Conservation (phyloP, 2,329 filamentous ascomycete species). For the Neopestalotiopsis sp. region DNA sequence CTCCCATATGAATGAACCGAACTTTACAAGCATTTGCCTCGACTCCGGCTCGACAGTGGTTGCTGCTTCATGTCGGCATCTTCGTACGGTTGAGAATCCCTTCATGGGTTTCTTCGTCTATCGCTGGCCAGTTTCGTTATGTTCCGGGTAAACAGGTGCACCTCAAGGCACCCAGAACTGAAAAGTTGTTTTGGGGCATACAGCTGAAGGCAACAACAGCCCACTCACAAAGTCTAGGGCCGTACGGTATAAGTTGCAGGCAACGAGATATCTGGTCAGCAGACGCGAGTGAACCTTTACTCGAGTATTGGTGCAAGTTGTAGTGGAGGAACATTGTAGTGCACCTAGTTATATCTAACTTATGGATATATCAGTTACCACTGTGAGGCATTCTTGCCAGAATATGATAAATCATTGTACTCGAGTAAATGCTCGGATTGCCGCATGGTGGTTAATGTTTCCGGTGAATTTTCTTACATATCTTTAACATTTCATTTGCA, state of each 20-base stretch:
- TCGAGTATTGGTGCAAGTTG: not conserved
- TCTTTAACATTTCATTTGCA: not conserved
- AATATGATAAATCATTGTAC: too few relatives aligned
- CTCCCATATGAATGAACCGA: not conserved
- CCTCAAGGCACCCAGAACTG: not conserved
- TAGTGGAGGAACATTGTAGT: not conserved
- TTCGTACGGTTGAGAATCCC: not conserved
- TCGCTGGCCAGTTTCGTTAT: not conserved
- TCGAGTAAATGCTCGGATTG: too few relatives aligned
- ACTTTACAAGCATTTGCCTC: not conserved
- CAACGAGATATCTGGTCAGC: not conserved
- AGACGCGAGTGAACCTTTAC: not conserved
- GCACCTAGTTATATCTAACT: too few relatives aligned
- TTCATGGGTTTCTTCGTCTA: not conserved
- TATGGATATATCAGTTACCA: too few relatives aligned
- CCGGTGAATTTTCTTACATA: not conserved
- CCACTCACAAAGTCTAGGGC: not conserved
- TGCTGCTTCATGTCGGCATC: not conserved
- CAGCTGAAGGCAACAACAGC: not conserved
- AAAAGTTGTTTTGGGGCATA: not conserved
- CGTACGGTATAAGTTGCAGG: not conserved
- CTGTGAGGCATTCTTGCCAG: too few relatives aligned
- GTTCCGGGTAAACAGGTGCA: not conserved
- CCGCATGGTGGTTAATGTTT: not conserved
- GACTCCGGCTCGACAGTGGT: not conserved